Conservation (phyloP, 768 basidiomycete genomes). For the Candolleomyces efflorescens region DNA sequence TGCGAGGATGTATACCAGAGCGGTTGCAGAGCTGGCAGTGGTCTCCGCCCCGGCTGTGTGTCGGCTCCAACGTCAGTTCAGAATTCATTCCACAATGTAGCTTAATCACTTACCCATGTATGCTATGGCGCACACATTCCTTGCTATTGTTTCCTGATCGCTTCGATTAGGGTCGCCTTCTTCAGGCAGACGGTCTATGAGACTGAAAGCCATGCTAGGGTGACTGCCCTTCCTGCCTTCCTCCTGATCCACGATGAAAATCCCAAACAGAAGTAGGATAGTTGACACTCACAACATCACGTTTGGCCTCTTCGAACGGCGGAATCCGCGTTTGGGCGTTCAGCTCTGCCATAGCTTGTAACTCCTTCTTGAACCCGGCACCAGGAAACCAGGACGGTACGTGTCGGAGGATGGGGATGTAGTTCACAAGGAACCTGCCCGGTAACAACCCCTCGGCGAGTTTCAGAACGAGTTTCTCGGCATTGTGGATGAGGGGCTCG, state of each 20-base stretch:
- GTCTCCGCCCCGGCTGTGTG: constrained; percentile 29
- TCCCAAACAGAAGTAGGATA: background rate
- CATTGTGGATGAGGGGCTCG: background rate
- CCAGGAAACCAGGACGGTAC: constrained; percentile 39
- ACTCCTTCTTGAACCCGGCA: constrained; percentile 28
- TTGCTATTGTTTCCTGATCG: background rate
- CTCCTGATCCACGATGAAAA: too few relatives aligned
- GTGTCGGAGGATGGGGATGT: constrained; percentile 24
- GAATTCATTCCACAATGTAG: background rate
- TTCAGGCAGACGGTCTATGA: background rate
- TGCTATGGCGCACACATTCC: background rate
- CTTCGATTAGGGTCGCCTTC: background rate
- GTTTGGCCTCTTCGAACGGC: constrained; percentile 17
- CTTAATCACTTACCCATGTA: constrained; percentile 7
- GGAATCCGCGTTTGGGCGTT: constrained; percentile 14
- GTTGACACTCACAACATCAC: constrained; percentile 11
- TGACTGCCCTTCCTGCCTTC: background rate
- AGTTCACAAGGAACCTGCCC: constrained; percentile 21
- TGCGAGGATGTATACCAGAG: constrained; percentile 20
- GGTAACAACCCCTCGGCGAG: constrained; percentile 21
- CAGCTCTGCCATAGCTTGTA: constrained; percentile 15
- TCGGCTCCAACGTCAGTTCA: too few relatives aligned
- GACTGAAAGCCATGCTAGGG: background rate
- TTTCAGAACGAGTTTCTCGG: constrained; percentile 16
- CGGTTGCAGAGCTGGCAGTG: background rate